A percentile compares a stretch with the other conserved stretches of the same genome.
These are phyloP conservation scores for Pythium aristosporum DNA, from an alignment of 352 stramenopile species.

Conservation along the genomic window DNA sequence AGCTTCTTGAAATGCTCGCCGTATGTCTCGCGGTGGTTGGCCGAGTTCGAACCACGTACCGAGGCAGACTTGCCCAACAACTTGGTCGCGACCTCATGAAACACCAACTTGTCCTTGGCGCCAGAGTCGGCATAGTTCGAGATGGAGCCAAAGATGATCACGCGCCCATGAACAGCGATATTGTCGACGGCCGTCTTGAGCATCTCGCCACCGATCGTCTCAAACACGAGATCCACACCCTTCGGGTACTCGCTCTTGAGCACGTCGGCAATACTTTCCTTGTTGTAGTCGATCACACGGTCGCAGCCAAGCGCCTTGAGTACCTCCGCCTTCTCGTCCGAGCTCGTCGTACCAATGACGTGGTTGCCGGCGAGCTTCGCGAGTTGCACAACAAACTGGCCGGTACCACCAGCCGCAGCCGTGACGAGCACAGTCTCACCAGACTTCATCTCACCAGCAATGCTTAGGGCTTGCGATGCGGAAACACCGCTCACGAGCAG, in stretches of 20 bases:
- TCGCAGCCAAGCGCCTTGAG: too few species aligned
- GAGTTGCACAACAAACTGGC: too few species aligned
- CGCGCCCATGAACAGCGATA: slow-evolving; percentile 51
- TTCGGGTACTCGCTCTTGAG: slow-evolving; percentile 72
- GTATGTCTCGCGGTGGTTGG: too few species aligned
- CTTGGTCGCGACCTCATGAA: slow-evolving; percentile 17
- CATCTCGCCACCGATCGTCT: slow-evolving; percentile 56
- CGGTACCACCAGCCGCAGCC: too few species aligned
- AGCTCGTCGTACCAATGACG: too few species aligned
- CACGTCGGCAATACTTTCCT: slow-evolving; percentile 55
- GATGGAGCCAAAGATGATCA: slow-evolving; percentile 62
- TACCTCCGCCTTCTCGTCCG: too few species aligned
- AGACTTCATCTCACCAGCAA: slow-evolving; percentile 52
- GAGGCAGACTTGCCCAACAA: slow-evolving; percentile 31
- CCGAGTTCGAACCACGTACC: slow-evolving; percentile 48
- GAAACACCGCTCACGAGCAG: slow-evolving; percentile 43
- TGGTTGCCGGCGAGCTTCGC: too few species aligned
- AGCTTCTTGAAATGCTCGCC: slow-evolving; percentile 32
- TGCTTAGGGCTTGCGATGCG: slow-evolving; percentile 45
- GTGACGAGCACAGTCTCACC: slow-evolving; percentile 68
- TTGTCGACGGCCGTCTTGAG: slow-evolving; percentile 53
- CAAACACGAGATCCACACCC: slow-evolving; percentile 64
- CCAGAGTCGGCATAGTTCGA: slow-evolving; percentile 41
- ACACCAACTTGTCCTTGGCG: slow-evolving; percentile 10
- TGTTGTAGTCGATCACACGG: too few species aligned